Evolutionary conservation across 192 early-diverging fungal genomes (phyloP), one percentile per base, ranked within the genome.

Genomic region (Paraglomus occultum): DNA sequence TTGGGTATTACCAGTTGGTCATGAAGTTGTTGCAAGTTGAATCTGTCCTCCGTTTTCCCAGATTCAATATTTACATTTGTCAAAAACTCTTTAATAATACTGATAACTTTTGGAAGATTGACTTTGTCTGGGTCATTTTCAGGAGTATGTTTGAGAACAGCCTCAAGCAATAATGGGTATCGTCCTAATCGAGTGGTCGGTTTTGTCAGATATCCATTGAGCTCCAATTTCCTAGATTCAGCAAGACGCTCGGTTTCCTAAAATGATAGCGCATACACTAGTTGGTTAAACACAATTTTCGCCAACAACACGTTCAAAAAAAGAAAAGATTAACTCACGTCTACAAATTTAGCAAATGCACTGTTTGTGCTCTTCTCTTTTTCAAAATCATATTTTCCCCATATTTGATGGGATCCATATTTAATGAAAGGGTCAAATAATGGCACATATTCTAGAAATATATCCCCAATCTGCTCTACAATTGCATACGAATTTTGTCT

Each of bases 171-270:
- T 39, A 98, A 78, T 20, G 88, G 89, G 66, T 95, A 98, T 59
- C 93, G 82, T 11, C 90, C 94, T 61, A 96, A 70, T n/a, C 93
- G 86, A 12, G 93, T 91, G 0, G 91, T 91, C 11, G 96, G 96
- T 14, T 92, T 86, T 1, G 87, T 90, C 60, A 97, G 72, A 77
- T 95, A 97, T 62, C 90, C 91, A 79, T 94, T 89, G 22, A 95
- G 74, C 53, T 91, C 87, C 44, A 97, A 77, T 67, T 91, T 94
- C 40, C 93, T 82, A 66, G 87, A 89, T 75, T 91, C 88, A 14
- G 94, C 90, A 11, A 76, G 73, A 15, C 90, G 84, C 59, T 92
- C 89, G 5, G 87, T 87, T 74, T 88, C 83, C 76, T 94, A 72
- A 14, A 44, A 22, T 6, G 38, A 68, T 51, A 14, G 43, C 18